Evolutionary conservation across 768 basidiomycete genomes (phyloP), one percentile per base, ranked within the genome.

Genomic region (Kwoniella heveanensis): DNA sequence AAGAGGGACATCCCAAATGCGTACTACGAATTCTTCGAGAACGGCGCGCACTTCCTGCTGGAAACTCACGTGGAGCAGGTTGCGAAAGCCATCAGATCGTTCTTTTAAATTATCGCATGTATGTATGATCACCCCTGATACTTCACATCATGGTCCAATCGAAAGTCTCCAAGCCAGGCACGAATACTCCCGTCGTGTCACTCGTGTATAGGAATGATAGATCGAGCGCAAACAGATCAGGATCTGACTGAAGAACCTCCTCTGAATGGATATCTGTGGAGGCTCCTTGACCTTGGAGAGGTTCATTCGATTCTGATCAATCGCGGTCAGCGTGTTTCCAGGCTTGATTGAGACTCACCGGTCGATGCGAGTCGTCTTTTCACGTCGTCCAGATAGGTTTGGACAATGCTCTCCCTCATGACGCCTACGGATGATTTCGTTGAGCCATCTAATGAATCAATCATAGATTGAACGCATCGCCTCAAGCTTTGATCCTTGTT

Each of bases 1-100:
- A 82, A 80, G 68, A 77, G 63, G 21, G 81, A 82, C 37, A 56
- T 82, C 44, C 74, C 77, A 21, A 67, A 83, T 3, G 80, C 81
- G 1, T 71, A 82, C 71, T 79, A 84, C 4, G 30, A 59, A 2
- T 54, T 79, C 49, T 70, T 83, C 22, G 66, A 85, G 30, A 82
- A 84, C 51, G 82, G 79, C 21, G 83, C 83, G 0, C 85, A 85
- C 70, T 85, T 85, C 62, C 78, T 82, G n/a, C 66, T 83, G 62
- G 84, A 83, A 67, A 79, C 77, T 3, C 80, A 83, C 61, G 44
- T 80, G 7, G 77, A 82, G 2, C 81, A 83, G 61, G 80, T 83
- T 37, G 73, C 73, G 1, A 62, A 46, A 1, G 50, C 53, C 27
- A 82, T 82, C 15, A 46, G 76, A 27, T 53, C 68, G 21, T 83